A percentile compares a stretch with the other conserved stretches of the same genome.
Evolutionary conservation across 2,329 filamentous ascomycete species (phyloP).

Genomic region (Cordyceps javanica): DNA sequence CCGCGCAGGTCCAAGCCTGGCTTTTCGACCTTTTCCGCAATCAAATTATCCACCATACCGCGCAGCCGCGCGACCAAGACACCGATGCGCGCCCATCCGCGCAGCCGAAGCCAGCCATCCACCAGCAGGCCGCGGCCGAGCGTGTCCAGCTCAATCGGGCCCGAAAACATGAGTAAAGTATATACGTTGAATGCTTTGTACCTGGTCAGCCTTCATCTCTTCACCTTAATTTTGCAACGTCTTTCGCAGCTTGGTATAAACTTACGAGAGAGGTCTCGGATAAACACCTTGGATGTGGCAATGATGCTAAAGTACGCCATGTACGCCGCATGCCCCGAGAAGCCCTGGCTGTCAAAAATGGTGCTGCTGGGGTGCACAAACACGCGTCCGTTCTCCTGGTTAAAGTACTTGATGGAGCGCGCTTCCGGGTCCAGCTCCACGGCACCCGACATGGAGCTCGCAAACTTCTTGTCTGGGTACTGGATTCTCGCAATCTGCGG

Average conservation of each 20-base stretch:
- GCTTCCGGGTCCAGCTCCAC: slow-evolving; percentile 93
- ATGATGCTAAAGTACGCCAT: slow-evolving; percentile 90
- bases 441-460: slow-evolving; percentile 76
- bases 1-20: slow-evolving; percentile 53
- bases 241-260: slow-evolving; percentile 20
- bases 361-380: slow-evolving; percentile 90
- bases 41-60: slow-evolving; percentile 77
- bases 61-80: slow-evolving; percentile 79
- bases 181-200: slow-evolving; percentile 75
- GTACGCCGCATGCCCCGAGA: slow-evolving; percentile 68
- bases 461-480: slow-evolving; percentile 94
- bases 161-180: slow-evolving; percentile 80
- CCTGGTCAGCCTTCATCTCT: slow-evolving; percentile 4
- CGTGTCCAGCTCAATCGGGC: slow-evolving; percentile 78
- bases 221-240: slow-evolving; percentile 12
- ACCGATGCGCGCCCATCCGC: slow-evolving; percentile 92
- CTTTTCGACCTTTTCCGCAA: slow-evolving; percentile 75
- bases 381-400: slow-evolving; percentile 75
- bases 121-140: slow-evolving; percentile 80
- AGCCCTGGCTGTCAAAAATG: slow-evolving; percentile 75
- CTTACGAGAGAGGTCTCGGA: slow-evolving; percentile 83
- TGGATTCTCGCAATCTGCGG: slow-evolving; percentile 90
- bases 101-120: slow-evolving; percentile 79
- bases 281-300: slow-evolving; percentile 84
- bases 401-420: slow-evolving; percentile 86